Evolutionary conservation across 371 early-diverging fungal genomes (phyloP).

Genomic region (Encephalitozoon intestinalis): DNA sequence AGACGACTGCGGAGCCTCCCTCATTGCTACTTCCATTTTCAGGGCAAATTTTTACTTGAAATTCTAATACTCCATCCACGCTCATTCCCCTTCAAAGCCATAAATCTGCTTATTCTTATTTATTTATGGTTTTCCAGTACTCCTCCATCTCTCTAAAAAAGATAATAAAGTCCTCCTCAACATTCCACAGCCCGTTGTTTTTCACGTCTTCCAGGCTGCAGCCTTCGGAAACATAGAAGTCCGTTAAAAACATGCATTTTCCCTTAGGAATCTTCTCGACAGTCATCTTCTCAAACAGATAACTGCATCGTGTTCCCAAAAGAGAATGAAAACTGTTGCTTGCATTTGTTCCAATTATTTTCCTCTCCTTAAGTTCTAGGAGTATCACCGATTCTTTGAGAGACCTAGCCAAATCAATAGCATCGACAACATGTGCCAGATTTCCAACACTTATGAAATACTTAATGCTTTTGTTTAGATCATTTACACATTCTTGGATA

Average conservation of each 20-base stretch:
- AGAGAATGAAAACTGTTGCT: slow-evolving; percentile 12
- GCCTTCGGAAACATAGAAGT: background rate
- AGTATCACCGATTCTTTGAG: slow-evolving; percentile 6
- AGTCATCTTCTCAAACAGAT: slow-evolving; percentile 45
- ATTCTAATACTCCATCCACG: background rate
- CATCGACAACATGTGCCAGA: slow-evolving; percentile 29
- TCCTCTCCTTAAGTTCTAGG: slow-evolving; percentile 21
- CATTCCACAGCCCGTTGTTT: background rate
- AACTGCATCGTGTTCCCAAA: slow-evolving; percentile 17
- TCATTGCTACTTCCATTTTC: slow-evolving; percentile 4
- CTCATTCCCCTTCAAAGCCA: background rate
- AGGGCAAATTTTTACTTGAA: slow-evolving; percentile 22
- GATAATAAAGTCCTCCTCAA: background rate
- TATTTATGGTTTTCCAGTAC: background rate
- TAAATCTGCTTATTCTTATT: background rate
- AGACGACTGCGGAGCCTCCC: slow-evolving; percentile 27
- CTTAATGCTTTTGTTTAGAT: slow-evolving; percentile 3
- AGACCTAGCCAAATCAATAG: background rate
- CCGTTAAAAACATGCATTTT: slow-evolving; percentile 9
- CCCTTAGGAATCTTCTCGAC: slow-evolving; percentile 2
- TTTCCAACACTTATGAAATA: slow-evolving; percentile 23
- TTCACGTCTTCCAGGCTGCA: background rate
- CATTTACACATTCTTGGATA: background rate
- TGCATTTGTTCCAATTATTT: slow-evolving; percentile 1
- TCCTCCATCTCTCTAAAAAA: background rate